phyloP scores from a whole-genome alignment of 805 yeast species.

The Yamadazyma tumulicola region DNA sequence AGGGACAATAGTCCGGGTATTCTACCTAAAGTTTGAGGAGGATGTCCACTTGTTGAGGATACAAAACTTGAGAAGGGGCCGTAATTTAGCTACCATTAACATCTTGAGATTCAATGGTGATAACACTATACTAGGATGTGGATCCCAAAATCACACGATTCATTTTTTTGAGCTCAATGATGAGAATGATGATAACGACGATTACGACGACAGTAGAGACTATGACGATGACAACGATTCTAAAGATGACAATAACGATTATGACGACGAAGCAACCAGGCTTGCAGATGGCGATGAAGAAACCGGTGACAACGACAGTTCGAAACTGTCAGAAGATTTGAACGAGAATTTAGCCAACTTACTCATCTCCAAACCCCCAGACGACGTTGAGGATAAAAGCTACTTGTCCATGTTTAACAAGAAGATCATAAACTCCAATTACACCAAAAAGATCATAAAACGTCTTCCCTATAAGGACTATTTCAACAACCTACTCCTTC shows the following conservation, averaged over 20 bases:
- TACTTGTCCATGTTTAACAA: constrained; percentile 15
- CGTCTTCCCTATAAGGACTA: constrained; percentile 40
- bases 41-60: constrained; percentile 23
- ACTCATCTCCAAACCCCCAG: constrained; percentile 23
- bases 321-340: constrained; percentile 34
- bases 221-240: constrained; percentile 8
- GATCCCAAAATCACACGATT: constrained; percentile 39
- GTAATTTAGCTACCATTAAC: constrained; percentile 32
- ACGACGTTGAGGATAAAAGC: constrained; percentile 7
- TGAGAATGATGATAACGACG: constrained; percentile 8
- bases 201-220: constrained; percentile 7
- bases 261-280: constrained; percentile 8
- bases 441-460: constrained; percentile 35
- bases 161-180: constrained; percentile 31
- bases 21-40: constrained; percentile 16
- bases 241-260: constrained; percentile 3
- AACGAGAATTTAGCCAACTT: constrained; percentile 41
- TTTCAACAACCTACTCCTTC: constrained; percentile 39
- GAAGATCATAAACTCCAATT: constrained; percentile 30
- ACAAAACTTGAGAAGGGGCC: constrained; percentile 38
- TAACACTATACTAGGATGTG: constrained; percentile 34
- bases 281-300: constrained; percentile 19
- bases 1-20: constrained; percentile 41
- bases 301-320: constrained; percentile 17
- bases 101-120: constrained; percentile 33